phyloP scores from a whole-genome alignment of 1,284 basidiomycete genomes.

The Fomes fomentarius region DNA sequence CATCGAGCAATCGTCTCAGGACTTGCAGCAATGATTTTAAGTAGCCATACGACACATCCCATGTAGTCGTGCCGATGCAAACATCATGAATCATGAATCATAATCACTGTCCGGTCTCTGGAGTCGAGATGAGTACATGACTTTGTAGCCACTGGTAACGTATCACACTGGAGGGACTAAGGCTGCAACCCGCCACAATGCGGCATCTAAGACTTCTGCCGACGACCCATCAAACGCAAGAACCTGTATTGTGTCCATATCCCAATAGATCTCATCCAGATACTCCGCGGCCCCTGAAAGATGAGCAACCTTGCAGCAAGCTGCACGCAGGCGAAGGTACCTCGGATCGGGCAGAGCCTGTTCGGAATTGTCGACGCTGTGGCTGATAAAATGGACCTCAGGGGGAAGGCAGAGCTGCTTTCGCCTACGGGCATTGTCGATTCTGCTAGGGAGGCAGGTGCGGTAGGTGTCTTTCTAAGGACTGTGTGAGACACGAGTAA shows the following conservation, averaged over 20 bases:
- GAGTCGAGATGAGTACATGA: too few relatives aligned
- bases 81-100: too few relatives aligned
- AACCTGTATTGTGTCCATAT: background rate
- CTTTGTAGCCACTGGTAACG: too few relatives aligned
- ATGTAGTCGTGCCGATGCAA: too few relatives aligned
- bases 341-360: background rate
- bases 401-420: too few relatives aligned
- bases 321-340: background rate
- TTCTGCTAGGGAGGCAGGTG: background rate
- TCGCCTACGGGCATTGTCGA: background rate
- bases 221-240: background rate
- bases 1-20: too few relatives aligned
- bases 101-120: too few relatives aligned
- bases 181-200: too few relatives aligned
- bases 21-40: too few relatives aligned
- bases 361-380: background rate
- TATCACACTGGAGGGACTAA: too few relatives aligned
- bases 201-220: background rate
- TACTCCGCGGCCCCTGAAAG: background rate
- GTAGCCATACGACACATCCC: too few relatives aligned
- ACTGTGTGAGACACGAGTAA: background rate
- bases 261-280: background rate
- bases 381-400: background rate
- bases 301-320: background rate
- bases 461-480: background rate